These are phyloP conservation scores for Vigna reflexopilosa DNA, from an alignment of 306 rosid species.

Conservation along the genomic window DNA sequence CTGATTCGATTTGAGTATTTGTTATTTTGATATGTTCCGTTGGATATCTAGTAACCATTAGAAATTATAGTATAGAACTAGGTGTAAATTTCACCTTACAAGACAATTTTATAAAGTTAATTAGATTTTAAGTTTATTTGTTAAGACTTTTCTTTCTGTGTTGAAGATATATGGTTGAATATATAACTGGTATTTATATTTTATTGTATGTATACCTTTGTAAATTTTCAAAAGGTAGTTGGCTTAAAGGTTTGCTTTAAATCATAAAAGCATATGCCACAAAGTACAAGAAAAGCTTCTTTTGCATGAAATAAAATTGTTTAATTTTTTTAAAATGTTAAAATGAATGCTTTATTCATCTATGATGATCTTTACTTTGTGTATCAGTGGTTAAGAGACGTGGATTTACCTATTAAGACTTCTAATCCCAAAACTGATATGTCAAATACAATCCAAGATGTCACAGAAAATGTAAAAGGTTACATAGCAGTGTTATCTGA, in stretches of 20 bases:
- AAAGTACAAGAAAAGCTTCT: neutral
- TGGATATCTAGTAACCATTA: too few relatives aligned
- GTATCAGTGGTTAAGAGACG: neutral
- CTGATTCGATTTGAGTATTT: neutral
- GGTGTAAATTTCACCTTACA: too few relatives aligned
- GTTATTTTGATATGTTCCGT: neutral
- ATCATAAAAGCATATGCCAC: slow-evolving; percentile 14
- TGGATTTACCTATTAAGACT: neutral
- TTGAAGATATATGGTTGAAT: neutral
- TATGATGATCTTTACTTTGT: neutral
- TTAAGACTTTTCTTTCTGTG: neutral
- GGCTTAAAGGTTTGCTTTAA: slow-evolving; percentile 24
- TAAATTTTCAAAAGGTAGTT: slow-evolving; percentile 28
- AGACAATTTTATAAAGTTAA: too few relatives aligned
- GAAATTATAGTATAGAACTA: too few relatives aligned
- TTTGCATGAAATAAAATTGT: slow-evolving; percentile 20
- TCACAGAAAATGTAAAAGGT: neutral
- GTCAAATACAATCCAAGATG: neutral
- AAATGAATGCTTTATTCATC: neutral
- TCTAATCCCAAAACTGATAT: neutral
- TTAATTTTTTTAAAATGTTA: slow-evolving; percentile 4
- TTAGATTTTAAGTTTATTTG: too few relatives aligned
- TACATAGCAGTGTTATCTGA: neutral
- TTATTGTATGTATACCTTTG: neutral
- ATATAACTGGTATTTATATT: slow-evolving; percentile 12